Conservation (phyloP, 805 yeast genomes). For the Candida ascalaphidarum region DNA sequence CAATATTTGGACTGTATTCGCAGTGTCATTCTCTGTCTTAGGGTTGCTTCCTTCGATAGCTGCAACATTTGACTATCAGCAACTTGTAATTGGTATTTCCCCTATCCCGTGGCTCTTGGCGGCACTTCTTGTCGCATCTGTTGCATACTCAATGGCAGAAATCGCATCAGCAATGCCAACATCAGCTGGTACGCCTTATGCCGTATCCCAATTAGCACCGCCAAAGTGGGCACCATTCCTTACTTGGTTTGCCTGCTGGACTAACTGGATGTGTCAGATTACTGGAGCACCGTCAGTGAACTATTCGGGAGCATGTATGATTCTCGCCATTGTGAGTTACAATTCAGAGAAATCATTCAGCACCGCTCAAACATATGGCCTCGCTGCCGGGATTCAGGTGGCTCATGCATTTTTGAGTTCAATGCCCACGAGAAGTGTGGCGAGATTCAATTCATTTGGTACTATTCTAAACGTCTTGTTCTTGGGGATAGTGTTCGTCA, state of each 20-base stretch:
- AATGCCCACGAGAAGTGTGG: conserved; percentile 46
- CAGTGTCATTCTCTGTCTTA: conserved; percentile 56
- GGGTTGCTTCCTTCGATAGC: conserved; percentile 61
- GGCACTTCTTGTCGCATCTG: conserved; percentile 45
- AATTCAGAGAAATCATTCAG: conserved; percentile 32
- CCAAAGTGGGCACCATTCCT: conserved; percentile 41
- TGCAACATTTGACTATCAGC: conserved; percentile 52
- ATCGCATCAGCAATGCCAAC: conserved; percentile 60
- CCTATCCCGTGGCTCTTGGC: conserved; percentile 57
- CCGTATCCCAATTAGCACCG: conserved; percentile 56
- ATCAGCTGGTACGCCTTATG: conserved; percentile 62
- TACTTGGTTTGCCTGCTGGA: conserved; percentile 59
- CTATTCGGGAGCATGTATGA: conserved; percentile 48
- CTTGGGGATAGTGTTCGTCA: conserved; percentile 42
- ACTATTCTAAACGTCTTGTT: conserved; percentile 42
- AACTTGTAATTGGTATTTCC: conserved; percentile 53
- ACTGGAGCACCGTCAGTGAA: conserved; percentile 57
- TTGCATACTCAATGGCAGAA: conserved; percentile 58
- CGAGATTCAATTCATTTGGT: conserved; percentile 42
- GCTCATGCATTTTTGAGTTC: conserved; percentile 41
- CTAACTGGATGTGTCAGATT: conserved; percentile 57
- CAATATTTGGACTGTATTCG: conserved; percentile 43
- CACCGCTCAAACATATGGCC: conserved; percentile 42
- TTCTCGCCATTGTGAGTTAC: conserved; percentile 40
- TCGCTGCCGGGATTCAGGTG: conserved; percentile 44